A percentile compares a stretch with the other conserved stretches of the same genome.
Conservation (phyloP, 2,329 filamentous ascomycete genomes). For the Penicillium hordei region DNA sequence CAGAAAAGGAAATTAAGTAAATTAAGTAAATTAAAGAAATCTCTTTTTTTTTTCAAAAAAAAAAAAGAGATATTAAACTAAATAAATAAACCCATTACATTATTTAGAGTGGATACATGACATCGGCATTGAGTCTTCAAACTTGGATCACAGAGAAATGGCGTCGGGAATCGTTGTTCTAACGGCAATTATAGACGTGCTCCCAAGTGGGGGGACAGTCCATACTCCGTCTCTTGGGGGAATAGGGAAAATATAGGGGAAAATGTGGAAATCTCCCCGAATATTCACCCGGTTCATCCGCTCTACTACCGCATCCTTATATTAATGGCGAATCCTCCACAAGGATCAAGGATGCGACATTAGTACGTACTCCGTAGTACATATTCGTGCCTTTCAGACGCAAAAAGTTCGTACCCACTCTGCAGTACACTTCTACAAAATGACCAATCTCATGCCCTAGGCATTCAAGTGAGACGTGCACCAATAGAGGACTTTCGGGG, state of each 20-base stretch:
- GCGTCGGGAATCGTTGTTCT: not conserved
- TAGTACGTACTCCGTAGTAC: not conserved
- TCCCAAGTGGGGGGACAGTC: not conserved
- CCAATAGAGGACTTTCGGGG: slow-evolving; percentile 7
- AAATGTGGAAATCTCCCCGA: not conserved
- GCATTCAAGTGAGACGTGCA: slow-evolving; percentile 3
- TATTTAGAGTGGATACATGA: slow-evolving; percentile 1
- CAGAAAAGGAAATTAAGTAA: not conserved
- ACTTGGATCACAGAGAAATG: slow-evolving; percentile 1
- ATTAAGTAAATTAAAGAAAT: too few relatives aligned
- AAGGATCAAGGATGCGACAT: slow-evolving; percentile 1
- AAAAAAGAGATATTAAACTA: too few relatives aligned
- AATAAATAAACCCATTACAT: too few relatives aligned
- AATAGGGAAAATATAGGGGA: not conserved
- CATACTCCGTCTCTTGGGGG: not conserved
- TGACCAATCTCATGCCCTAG: slow-evolving; percentile 17
- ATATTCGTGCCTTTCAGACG: not conserved
- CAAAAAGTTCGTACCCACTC: slow-evolving; percentile 2
- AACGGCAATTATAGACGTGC: slow-evolving; percentile 2
- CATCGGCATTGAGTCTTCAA: not conserved
- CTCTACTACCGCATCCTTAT: slow-evolving; percentile 14
- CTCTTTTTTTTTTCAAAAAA: not conserved
- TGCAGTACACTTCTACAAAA: slow-evolving; percentile 7
- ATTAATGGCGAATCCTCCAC: slow-evolving; percentile 12
- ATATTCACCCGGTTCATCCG: slow-evolving; percentile 12